Conservation (phyloP, 495 filamentous ascomycete species). For the Aspergillus cavernicola region DNA sequence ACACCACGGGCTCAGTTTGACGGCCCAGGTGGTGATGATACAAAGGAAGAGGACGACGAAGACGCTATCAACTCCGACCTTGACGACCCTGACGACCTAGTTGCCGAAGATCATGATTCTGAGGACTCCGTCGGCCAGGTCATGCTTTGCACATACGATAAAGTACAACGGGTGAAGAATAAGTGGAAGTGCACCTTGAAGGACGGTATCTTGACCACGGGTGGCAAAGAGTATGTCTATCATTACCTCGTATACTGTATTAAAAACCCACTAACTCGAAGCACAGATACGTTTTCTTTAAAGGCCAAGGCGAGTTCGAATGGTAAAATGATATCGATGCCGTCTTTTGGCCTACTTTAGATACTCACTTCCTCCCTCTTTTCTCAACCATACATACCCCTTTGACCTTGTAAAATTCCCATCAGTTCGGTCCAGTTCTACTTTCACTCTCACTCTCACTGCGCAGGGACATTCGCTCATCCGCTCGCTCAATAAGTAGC, state of each 20-base stretch:
- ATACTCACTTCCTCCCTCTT: background rate
- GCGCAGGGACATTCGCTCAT: background rate
- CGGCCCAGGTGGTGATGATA: conserved; percentile 51
- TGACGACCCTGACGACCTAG: conserved; percentile 86
- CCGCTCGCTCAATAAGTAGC: background rate
- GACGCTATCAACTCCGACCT: conserved; percentile 99
- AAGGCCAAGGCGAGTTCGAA: conserved; percentile 94
- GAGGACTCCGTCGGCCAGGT: conserved; percentile 82
- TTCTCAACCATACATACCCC: conserved; percentile 1
- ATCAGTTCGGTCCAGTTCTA: background rate
- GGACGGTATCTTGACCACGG: conserved; percentile 89
- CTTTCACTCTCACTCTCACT: background rate
- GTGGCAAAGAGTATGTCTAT: conserved; percentile 72
- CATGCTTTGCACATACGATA: conserved; percentile 99
- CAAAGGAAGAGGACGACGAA: conserved; percentile 71
- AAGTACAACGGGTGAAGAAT: conserved; percentile 98
- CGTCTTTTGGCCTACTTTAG: background rate
- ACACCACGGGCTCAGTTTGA: conserved; percentile 55
- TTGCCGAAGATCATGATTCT: conserved; percentile 67
- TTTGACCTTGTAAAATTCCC: conserved; percentile 9
- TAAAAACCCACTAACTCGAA: background rate
- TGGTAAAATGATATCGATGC: conserved; percentile 58
- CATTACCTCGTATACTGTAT: background rate
- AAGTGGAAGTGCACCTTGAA: conserved; percentile 99
- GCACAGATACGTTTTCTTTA: conserved; percentile 87